Percentiles rank a stretch among this genome's conserved stretches.
phyloP scores from a whole-genome alignment of 106 monocot species.

The Xerophyta viscosa region DNA sequence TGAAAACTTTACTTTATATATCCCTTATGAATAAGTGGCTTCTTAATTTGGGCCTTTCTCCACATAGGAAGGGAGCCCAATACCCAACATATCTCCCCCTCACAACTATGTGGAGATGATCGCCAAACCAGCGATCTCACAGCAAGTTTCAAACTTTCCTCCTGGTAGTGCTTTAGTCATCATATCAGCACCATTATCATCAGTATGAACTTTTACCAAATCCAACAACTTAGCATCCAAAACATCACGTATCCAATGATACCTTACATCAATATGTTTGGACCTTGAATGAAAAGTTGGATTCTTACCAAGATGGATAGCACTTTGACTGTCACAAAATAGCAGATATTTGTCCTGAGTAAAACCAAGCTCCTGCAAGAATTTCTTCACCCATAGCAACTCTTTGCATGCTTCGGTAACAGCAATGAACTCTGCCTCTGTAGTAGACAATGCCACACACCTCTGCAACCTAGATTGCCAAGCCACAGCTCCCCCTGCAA shows the following conservation, averaged over 20 bases:
- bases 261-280: constrained; percentile 1
- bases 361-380: neutral
- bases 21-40: too few species aligned
- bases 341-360: neutral
- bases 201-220: neutral
- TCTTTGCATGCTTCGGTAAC: neutral
- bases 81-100: neutral
- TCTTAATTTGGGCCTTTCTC: too few species aligned
- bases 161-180: neutral
- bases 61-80: neutral
- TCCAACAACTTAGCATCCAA: neutral
- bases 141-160: neutral
- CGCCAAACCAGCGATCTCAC: neutral
- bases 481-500: neutral
- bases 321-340: constrained; percentile 3
- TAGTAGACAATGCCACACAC: neutral
- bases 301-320: neutral
- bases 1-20: too few species aligned
- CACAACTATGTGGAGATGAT: neutral
- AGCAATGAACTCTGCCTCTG: neutral
- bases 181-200: neutral
- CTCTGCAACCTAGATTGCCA: neutral
- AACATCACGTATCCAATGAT: neutral
- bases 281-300: neutral
- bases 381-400: neutral